These are phyloP conservation scores for Tylopilus subfusipes DNA, from an alignment of 768 basidiomycete species.

Conservation along the genomic window DNA sequence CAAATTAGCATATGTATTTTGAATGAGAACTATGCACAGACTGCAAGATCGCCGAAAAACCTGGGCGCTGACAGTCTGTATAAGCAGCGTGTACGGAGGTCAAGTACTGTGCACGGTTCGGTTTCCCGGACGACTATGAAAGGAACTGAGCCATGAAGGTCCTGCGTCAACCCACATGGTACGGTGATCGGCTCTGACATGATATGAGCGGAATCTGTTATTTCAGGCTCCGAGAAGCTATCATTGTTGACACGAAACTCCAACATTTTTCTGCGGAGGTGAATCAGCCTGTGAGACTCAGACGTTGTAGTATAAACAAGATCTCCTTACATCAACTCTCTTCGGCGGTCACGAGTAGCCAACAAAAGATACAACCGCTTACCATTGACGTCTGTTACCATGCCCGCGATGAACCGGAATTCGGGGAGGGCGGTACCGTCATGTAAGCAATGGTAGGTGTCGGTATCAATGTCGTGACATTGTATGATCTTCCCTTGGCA, in stretches of 20 bases:
- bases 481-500: background rate
- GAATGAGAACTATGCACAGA: background rate
- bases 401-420: background rate
- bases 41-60: background rate
- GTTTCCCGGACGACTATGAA: background rate
- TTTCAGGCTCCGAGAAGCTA: background rate
- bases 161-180: too few relatives aligned
- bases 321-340: background rate
- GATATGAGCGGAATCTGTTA: background rate
- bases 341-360: background rate
- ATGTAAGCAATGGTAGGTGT: background rate
- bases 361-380: background rate
- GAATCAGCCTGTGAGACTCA: background rate
- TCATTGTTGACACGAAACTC: background rate
- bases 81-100: background rate
- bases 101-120: background rate
- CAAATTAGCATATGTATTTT: background rate
- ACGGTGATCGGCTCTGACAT: background rate
- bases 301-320: background rate
- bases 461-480: background rate
- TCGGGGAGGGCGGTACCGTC: background rate
- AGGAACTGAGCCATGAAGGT: background rate
- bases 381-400: background rate
- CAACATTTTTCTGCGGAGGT: background rate
- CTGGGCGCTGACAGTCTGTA: background rate